phyloP scores from a whole-genome alignment of 192 early-diverging fungal genomes.

The Linnemannia schmuckeri region DNA sequence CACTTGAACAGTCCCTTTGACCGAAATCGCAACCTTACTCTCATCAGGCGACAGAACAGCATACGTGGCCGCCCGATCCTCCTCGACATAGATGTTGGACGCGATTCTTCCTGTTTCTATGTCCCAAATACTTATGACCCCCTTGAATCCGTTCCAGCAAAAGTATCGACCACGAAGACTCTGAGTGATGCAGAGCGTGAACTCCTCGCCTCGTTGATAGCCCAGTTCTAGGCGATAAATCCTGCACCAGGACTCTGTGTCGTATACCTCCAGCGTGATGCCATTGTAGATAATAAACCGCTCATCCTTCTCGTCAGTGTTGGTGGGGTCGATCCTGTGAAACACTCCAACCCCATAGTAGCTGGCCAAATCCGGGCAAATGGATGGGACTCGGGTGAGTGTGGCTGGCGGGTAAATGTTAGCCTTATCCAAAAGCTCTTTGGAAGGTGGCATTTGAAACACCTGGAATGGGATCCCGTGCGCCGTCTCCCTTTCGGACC shows the following conservation, averaged over 20 bases:
- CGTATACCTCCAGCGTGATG: not conserved
- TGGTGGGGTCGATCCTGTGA: not conserved
- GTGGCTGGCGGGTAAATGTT: not conserved
- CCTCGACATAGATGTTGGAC: constrained; percentile 1
- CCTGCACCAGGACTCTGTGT: not conserved
- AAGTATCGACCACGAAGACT: constrained; percentile 10
- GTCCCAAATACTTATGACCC: constrained; percentile 17
- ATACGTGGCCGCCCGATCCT: not conserved
- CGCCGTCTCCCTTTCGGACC: not conserved
- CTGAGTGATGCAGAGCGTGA: not conserved
- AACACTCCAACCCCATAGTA: not conserved
- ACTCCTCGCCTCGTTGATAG: not conserved
- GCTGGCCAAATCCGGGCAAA: not conserved
- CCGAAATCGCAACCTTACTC: not conserved
- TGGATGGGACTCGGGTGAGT: not conserved
- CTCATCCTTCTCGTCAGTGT: not conserved
- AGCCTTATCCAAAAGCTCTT: not conserved
- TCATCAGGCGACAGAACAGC: not conserved
- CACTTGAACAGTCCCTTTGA: not conserved
- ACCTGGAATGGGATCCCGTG: not conserved
- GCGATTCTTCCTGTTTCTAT: constrained; percentile 6
- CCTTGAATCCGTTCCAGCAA: constrained; percentile 16
- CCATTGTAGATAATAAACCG: not conserved
- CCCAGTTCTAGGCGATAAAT: not conserved
- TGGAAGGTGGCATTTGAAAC: not conserved